These are phyloP conservation scores for Naematelia aurantialba DNA, from an alignment of 768 basidiomycete genomes.

Conservation along the genomic window DNA sequence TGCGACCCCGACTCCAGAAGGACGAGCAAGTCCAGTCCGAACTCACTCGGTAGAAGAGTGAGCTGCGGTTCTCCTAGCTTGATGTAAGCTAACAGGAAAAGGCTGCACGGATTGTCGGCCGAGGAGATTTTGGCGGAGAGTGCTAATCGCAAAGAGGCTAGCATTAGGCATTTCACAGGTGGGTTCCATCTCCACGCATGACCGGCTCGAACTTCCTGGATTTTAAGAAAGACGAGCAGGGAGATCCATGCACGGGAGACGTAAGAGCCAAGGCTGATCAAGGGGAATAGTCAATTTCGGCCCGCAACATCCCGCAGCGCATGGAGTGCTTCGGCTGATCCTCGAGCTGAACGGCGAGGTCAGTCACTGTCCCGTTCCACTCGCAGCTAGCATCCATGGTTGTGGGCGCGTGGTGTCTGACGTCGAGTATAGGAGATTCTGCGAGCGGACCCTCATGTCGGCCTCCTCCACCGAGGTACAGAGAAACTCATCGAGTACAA, in stretches of 20 bases:
- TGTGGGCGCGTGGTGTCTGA: too few species aligned
- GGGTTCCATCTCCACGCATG: constrained; percentile 24
- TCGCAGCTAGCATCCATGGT: too few species aligned
- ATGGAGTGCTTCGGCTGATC: constrained; percentile 96
- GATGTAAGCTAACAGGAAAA: constrained; percentile 6
- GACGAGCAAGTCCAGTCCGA: constrained; percentile 31
- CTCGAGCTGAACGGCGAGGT: constrained; percentile 94
- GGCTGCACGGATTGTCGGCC: constrained; percentile 70
- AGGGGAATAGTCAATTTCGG: constrained; percentile 78
- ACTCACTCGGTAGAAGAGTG: constrained; percentile 50
- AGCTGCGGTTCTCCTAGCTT: constrained; percentile 12
- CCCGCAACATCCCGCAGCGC: constrained; percentile 97
- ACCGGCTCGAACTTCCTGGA: too few species aligned
- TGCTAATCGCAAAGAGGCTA: constrained; percentile 65
- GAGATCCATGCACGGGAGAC: too few species aligned
- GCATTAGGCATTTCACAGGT: constrained; percentile 93
- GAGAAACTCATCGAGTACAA: constrained; percentile 99
- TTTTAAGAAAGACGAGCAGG: too few species aligned
- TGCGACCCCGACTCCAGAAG: constrained; percentile 36
- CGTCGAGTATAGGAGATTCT: constrained; percentile 44
- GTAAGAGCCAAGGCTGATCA: constrained; percentile 4
- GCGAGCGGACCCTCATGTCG: constrained; percentile 65
- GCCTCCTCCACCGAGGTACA: constrained; percentile 92
- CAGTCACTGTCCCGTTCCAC: constrained; percentile 7
- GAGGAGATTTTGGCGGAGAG: constrained; percentile 76